Base-by-base conservation (phyloP, 306 rosid species). In the Fragaria vesca region DNA sequence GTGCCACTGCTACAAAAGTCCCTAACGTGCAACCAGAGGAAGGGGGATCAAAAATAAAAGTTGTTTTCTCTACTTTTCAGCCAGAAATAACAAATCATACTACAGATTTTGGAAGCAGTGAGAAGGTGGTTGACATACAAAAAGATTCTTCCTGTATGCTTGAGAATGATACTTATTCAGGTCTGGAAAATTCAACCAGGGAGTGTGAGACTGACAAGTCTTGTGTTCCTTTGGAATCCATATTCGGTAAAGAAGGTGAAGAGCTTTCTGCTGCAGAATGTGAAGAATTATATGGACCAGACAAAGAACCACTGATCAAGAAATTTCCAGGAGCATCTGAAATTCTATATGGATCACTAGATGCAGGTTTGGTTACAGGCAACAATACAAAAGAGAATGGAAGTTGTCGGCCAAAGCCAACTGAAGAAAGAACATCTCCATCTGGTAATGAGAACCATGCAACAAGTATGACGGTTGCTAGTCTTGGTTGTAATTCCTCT, bases 281-380 rank as follows among this genome's bases (percentile, higher is more conserved):
- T 78, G 96, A 91, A 79, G 99, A 93, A 71, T 86, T 95, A 80
- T 93, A 91, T 46, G 97, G 97, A 69, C 96, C 98, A 1, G 98
- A 95, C 70, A 88, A 81, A 83, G 97, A 95, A 80, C 89, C 87
- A 7, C 82, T 79, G 5, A 43, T 80, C 21, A 75, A 69, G 73
- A 74, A 70, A 60, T 75, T 91, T 76, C 90, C 91, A 2, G 79
- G 61, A 71, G 88, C 86, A 24, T 79, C 72, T 38, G 77, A 17
- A 82, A 78, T 85, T 68, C 63, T 36, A 40, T 48, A 4, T 73
- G 90, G 72, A 79, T 74, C 84, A 34, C 75, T 36, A 67, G 77
- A 81, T 82, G 78, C 75, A 72, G 67, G 76, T 62, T 60, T 28
- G 38, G 66, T 76, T 2, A 78, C 74, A 78, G 82, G 71, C 73